A percentile compares a stretch with the other conserved stretches of the same genome.
Evolutionary conservation across 305 asterid genomes (phyloP).

Genomic region (Solanum hybrid): DNA sequence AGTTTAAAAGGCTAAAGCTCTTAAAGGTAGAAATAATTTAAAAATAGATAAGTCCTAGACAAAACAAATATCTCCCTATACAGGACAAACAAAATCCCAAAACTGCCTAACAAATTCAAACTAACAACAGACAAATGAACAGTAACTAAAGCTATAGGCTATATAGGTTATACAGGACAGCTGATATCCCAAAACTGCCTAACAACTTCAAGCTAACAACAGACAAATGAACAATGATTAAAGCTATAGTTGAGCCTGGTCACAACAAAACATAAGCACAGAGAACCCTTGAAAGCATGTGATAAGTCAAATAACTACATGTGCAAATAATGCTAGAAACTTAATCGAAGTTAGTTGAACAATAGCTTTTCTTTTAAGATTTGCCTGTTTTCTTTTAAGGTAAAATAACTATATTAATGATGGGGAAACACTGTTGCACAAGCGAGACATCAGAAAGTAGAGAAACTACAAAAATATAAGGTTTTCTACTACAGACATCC

Average conservation of each 20-base stretch:
- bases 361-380: not conserved
- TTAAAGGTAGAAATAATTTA: not conserved
- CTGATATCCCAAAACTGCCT: not conserved
- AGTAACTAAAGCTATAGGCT: not conserved
- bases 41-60: not conserved
- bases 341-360: not conserved
- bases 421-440: not conserved
- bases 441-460: not conserved
- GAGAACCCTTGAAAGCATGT: not conserved
- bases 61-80: not conserved
- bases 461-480: not conserved
- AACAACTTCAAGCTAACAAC: not conserved
- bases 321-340: not conserved
- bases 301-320: not conserved
- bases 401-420: not conserved
- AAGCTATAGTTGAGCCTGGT: not conserved
- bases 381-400: not conserved
- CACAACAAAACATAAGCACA: not conserved
- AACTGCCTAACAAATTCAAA: not conserved
- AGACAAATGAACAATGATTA: not conserved
- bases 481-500: not conserved
- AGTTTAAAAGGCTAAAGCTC: not conserved
- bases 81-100: not conserved
- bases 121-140: not conserved
- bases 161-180: not conserved